Conservation (phyloP, 1,284 basidiomycete species). For the Cutaneotrichosporon cyanovorans region DNA sequence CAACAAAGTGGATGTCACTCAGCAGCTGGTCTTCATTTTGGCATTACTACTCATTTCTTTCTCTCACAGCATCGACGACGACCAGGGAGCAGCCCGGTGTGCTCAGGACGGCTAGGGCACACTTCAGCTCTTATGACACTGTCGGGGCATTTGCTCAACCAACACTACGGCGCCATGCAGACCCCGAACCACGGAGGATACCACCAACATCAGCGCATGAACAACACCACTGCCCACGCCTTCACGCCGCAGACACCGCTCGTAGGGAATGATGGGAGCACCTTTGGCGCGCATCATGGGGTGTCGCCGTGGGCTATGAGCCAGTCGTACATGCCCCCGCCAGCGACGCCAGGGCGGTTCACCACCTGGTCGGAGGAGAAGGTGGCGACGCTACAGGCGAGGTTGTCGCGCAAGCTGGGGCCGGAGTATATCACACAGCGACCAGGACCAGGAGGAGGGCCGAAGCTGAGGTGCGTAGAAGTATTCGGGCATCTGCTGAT, state of each 20-base stretch:
- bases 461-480: slow-evolving; percentile 62
- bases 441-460: slow-evolving; percentile 74
- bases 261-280: slow-evolving; percentile 6
- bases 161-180: slow-evolving; percentile 7
- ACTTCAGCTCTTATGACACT: slow-evolving; percentile 22
- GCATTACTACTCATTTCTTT: neutral
- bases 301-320: slow-evolving; percentile 2
- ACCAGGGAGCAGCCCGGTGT: too few species aligned
- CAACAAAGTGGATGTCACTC: too few species aligned
- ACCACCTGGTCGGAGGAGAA: slow-evolving; percentile 51
- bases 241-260: neutral
- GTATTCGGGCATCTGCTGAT: slow-evolving; percentile 5
- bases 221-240: neutral
- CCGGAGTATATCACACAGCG: slow-evolving; percentile 87
- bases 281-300: slow-evolving; percentile 12
- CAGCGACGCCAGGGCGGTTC: slow-evolving; percentile 11
- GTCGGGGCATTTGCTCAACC: slow-evolving; percentile 29
- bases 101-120: neutral
- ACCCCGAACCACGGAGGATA: slow-evolving; percentile 9
- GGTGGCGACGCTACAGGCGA: slow-evolving; percentile 68
- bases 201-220: slow-evolving; percentile 4
- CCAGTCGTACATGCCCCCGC: slow-evolving; percentile 1
- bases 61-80: too few species aligned
- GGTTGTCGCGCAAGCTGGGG: slow-evolving; percentile 79
- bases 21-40: neutral